Conservation (phyloP, 768 basidiomycete genomes). For the Mycena olivaceomarginata region DNA sequence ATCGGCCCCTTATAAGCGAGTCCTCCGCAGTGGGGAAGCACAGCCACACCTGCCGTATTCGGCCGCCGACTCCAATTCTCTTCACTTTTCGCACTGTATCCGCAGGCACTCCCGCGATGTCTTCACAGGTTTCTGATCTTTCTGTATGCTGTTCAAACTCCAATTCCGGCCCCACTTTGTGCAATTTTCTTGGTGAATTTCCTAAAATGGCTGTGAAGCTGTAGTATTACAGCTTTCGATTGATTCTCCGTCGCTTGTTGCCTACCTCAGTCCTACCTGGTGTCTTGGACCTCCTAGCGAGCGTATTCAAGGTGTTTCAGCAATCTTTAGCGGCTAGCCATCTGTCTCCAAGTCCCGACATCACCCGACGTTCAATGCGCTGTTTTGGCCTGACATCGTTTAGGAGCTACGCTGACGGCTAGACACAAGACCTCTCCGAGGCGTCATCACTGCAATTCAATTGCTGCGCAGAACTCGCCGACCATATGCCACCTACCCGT, state of each 20-base stretch:
- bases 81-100: neutral
- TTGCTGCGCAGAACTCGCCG: neutral
- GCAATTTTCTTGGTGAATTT: neutral
- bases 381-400: neutral
- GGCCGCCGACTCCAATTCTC: neutral
- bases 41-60: conserved; percentile 18
- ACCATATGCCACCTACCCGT: neutral
- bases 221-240: neutral
- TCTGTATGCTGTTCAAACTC: neutral
- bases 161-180: neutral
- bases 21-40: conserved; percentile 15
- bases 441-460: neutral
- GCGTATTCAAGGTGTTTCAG: neutral
- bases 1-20: conserved; percentile 25
- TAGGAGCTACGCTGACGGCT: neutral
- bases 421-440: neutral
- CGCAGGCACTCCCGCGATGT: neutral
- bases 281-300: neutral
- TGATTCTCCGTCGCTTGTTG: neutral
- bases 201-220: neutral
- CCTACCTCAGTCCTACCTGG: neutral
- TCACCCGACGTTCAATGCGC: neutral
- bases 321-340: neutral
- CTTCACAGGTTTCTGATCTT: neutral
- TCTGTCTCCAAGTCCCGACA: neutral